Evolutionary conservation across 495 filamentous ascomycete genomes (phyloP).

Genomic region (Neurospora intermedia): DNA sequence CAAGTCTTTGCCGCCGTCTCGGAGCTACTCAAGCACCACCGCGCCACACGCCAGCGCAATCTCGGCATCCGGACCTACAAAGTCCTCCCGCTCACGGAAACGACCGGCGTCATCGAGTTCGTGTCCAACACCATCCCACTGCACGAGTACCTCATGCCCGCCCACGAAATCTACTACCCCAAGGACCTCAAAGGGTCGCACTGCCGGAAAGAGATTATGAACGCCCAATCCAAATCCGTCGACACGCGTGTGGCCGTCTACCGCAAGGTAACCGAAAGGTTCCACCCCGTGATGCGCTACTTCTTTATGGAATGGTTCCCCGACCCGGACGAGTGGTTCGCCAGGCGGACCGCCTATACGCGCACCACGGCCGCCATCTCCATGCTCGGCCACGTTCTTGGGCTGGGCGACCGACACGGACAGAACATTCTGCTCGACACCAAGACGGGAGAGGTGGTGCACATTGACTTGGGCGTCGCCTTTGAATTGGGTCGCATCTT

Average conservation of each 20-base stretch:
- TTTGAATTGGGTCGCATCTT: conserved; percentile 93
- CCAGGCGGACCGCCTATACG: conserved; percentile 75
- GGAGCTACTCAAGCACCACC: conserved; percentile 72
- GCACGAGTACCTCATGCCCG: conserved; percentile 82
- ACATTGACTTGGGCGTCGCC: conserved; percentile 92
- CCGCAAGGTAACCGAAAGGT: conserved; percentile 62
- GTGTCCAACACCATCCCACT: conserved; percentile 85
- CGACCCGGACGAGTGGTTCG: conserved; percentile 94
- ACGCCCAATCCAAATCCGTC: conserved; percentile 53
- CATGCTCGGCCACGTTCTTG: conserved; percentile 86
- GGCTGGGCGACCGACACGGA: conserved; percentile 90
- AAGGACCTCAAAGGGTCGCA: conserved; percentile 63
- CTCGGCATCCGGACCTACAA: conserved; percentile 91
- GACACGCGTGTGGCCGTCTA: conserved; percentile 65
- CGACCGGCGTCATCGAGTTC: conserved; percentile 93
- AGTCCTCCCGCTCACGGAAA: conserved; percentile 74
- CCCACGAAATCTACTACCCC: conserved; percentile 77
- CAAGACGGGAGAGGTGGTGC: conserved; percentile 83
- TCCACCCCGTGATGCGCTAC: conserved; percentile 88
- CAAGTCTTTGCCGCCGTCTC: conserved; percentile 97
- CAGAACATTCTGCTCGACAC: conserved; percentile 94
- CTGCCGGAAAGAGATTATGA: conserved; percentile 67
- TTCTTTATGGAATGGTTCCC: conserved; percentile 95
- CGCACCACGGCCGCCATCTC: conserved; percentile 89
- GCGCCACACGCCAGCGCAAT: conserved; percentile 76